Conservation (phyloP, 2,329 filamentous ascomycete genomes). For the Pseudogymnoascus sp. region DNA sequence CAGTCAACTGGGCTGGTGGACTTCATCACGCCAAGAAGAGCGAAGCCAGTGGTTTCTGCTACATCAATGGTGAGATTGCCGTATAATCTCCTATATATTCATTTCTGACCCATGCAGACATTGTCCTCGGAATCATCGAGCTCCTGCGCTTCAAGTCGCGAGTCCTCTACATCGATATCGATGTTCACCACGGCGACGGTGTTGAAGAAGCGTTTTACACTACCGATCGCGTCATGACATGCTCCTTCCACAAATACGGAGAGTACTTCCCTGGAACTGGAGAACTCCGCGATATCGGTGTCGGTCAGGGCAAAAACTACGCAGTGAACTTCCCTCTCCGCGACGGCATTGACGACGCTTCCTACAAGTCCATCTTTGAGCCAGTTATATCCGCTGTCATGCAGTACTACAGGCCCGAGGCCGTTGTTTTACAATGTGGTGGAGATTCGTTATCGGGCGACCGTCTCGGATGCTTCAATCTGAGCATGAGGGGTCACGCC, state of each 20-base stretch:
- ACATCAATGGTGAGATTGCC: conserved; percentile 72
- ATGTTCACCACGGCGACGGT: conserved; percentile 88
- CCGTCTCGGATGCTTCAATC: conserved; percentile 90
- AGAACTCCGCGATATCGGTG: conserved; percentile 76
- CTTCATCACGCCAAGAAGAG: conserved; percentile 97
- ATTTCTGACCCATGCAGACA: conserved; percentile 57
- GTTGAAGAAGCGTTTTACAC: conserved; percentile 92
- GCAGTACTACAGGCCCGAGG: conserved; percentile 79
- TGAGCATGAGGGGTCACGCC: conserved; percentile 93
- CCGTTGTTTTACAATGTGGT: conserved; percentile 92
- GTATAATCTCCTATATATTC: conserved; percentile 31
- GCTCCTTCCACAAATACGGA: conserved; percentile 94
- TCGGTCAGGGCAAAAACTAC: conserved; percentile 83
- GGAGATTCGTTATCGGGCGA: conserved; percentile 93
- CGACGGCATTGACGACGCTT: conserved; percentile 82
- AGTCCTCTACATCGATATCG: conserved; percentile 96
- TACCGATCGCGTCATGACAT: conserved; percentile 85
- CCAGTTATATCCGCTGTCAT: conserved; percentile 83
- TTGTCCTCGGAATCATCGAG: conserved; percentile 90
- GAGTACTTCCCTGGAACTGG: conserved; percentile 93
- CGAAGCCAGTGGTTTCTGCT: conserved; percentile 95
- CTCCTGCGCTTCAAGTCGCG: conserved; percentile 84
- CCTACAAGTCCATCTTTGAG: conserved; percentile 87
- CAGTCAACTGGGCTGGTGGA: conserved; percentile 96
- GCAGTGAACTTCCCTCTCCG: conserved; percentile 85